phyloP scores from a whole-genome alignment of 1,284 basidiomycete genomes.

The Puccinia horiana region DNA sequence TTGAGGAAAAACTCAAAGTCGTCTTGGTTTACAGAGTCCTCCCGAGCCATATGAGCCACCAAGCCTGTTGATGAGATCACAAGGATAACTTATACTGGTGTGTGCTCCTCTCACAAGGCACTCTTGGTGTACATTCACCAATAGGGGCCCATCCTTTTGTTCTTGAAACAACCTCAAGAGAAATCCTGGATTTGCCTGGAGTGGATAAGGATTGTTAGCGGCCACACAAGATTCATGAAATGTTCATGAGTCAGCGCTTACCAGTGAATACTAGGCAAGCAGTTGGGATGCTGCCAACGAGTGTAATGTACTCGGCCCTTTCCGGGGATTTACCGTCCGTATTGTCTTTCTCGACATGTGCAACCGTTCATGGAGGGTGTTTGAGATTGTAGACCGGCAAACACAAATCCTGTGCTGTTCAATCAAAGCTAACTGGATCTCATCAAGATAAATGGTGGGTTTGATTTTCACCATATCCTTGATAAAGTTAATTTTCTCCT shows the following conservation, averaged over 20 bases:
- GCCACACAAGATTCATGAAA: too few relatives aligned
- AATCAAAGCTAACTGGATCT: not conserved
- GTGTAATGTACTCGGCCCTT: not conserved
- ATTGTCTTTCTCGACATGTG: not conserved
- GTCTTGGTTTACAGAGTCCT: not conserved
- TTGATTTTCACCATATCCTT: not conserved
- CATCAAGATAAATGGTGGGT: not conserved
- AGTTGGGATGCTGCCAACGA: not conserved
- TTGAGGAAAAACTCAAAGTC: not conserved
- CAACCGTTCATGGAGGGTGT: not conserved
- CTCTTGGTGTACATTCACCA: not conserved
- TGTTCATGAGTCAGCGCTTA: not conserved
- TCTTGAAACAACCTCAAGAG: not conserved
- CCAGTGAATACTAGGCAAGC: not conserved
- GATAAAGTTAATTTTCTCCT: not conserved
- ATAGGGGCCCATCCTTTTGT: not conserved
- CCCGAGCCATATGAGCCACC: not conserved
- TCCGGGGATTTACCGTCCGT: not conserved
- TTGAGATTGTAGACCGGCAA: not conserved
- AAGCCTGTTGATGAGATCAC: not conserved
- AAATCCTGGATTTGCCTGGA: not conserved
- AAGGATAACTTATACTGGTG: not conserved
- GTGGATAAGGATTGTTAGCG: not conserved
- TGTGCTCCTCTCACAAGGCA: not conserved
- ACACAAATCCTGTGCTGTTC: not conserved